Evolutionary conservation across 257 asterid genomes (phyloP).

Genomic region (Galeopsis tetrahit): DNA sequence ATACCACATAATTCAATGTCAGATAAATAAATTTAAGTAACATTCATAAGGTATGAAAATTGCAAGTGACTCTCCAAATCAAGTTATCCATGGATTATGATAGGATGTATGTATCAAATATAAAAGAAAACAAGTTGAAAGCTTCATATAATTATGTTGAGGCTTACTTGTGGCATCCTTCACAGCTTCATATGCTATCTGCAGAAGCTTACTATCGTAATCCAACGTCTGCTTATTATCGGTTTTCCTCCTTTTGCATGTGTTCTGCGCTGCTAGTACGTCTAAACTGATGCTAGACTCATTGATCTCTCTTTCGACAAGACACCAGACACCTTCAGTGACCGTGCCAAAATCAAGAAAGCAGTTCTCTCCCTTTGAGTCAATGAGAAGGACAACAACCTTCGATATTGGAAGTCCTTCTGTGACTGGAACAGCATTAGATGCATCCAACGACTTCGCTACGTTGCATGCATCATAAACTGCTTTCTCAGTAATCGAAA

Average conservation of each 20-base stretch:
- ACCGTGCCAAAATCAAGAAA: slow-evolving; percentile 43
- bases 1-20: neutral
- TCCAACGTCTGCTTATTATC: slow-evolving; percentile 18
- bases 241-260: slow-evolving; percentile 44
- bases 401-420: slow-evolving; percentile 56
- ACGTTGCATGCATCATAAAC: slow-evolving; percentile 66
- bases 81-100: too few relatives aligned
- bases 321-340: slow-evolving; percentile 75
- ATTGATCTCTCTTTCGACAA: slow-evolving; percentile 48
- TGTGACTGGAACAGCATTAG: slow-evolving; percentile 40
- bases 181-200: slow-evolving; percentile 54
- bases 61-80: neutral
- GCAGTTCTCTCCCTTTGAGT: slow-evolving; percentile 57
- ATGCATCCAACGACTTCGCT: slow-evolving; percentile 51
- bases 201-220: slow-evolving; percentile 42
- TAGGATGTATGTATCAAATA: too few relatives aligned
- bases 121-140: slow-evolving; percentile 5
- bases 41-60: neutral
- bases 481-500: slow-evolving; percentile 64
- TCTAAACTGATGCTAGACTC: slow-evolving; percentile 27
- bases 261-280: slow-evolving; percentile 24
- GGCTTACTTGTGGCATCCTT: slow-evolving; percentile 52
- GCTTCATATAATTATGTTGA: neutral
- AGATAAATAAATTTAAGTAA: neutral
- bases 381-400: slow-evolving; percentile 63